Conservation (phyloP, 176 grass and related monocot genomes). For the Microstegium vimineum region DNA sequence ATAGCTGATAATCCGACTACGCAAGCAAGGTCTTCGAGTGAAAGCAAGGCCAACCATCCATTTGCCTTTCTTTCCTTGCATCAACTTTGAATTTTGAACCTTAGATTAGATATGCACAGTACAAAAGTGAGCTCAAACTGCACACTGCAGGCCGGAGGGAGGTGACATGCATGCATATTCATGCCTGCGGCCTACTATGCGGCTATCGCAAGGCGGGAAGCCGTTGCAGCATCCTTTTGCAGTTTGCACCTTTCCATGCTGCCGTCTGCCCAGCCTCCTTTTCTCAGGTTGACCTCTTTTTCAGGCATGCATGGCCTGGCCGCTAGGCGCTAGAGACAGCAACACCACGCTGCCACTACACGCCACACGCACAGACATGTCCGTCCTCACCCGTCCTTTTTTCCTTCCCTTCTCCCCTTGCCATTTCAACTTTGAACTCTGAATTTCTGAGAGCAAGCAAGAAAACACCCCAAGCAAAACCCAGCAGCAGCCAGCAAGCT, state of each 20-base stretch:
- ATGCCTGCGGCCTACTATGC: no score
- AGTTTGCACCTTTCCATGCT: slow-evolving; percentile 6
- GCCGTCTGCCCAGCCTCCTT: not conserved
- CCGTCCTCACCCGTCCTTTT: not conserved
- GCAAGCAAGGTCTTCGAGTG: no score
- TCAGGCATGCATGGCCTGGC: not conserved
- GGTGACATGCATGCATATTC: no score
- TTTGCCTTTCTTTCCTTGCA: no score
- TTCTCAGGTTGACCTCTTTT: not conserved
- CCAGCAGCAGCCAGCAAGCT: no score
- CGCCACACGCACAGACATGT: not conserved
- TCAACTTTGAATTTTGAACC: no score
- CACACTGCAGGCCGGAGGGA: no score
- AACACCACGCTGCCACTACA: not conserved
- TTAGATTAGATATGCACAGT: no score
- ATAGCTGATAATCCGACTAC: no score
- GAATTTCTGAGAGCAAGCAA: not conserved
- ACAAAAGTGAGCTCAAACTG: no score
- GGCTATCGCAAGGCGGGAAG: not conserved
- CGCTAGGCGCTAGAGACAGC: not conserved
- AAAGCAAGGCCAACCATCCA: no score
- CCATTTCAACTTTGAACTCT: not conserved
- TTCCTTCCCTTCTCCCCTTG: not conserved
- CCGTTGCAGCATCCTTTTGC: slow-evolving; percentile 4
- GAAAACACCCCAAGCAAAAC: no score